These are phyloP conservation scores for Apiotrichum akiyoshidainum DNA, from an alignment of 1,284 basidiomycete species.

Conservation along the genomic window DNA sequence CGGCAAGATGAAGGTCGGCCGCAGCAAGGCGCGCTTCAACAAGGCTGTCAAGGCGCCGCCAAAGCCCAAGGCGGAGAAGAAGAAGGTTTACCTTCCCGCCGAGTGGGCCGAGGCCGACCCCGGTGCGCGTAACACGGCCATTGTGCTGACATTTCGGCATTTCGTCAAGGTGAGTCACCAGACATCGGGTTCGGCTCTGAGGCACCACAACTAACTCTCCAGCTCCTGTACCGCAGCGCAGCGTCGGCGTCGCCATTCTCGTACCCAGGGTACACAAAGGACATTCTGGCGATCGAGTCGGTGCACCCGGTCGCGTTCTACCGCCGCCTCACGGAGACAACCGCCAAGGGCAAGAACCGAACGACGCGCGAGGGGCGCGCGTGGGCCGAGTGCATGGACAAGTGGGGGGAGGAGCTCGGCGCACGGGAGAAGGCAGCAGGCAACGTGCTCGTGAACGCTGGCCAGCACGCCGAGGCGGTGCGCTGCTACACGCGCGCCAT, in stretches of 20 bases:
- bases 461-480: slow-evolving; percentile 37
- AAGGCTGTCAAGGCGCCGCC: slow-evolving; percentile 24
- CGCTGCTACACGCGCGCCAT: slow-evolving; percentile 50
- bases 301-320: slow-evolving; percentile 50
- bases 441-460: slow-evolving; percentile 44
- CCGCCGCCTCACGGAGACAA: slow-evolving; percentile 44
- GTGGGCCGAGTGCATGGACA: slow-evolving; percentile 50
- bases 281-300: slow-evolving; percentile 40
- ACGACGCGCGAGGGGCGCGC: slow-evolving; percentile 23
- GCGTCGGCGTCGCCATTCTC: slow-evolving; percentile 47
- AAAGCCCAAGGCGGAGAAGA: slow-evolving; percentile 18
- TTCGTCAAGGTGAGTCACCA: slow-evolving; percentile 46
- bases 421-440: slow-evolving; percentile 49
- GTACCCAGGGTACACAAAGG: slow-evolving; percentile 42
- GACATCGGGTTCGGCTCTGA: background rate
- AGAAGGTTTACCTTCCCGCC: slow-evolving; percentile 40
- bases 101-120: slow-evolving; percentile 47
- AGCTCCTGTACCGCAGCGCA: slow-evolving; percentile 48
- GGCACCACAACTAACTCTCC: background rate
- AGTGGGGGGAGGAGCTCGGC: slow-evolving; percentile 50
- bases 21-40: slow-evolving; percentile 22
- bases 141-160: slow-evolving; percentile 49
- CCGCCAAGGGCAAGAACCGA: slow-evolving; percentile 27
- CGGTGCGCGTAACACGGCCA: slow-evolving; percentile 45
- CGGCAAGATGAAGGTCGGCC: slow-evolving; percentile 18